Base-by-base conservation (phyloP, 2,329 filamentous ascomycete species). In the Talaromyces islandicus region DNA sequence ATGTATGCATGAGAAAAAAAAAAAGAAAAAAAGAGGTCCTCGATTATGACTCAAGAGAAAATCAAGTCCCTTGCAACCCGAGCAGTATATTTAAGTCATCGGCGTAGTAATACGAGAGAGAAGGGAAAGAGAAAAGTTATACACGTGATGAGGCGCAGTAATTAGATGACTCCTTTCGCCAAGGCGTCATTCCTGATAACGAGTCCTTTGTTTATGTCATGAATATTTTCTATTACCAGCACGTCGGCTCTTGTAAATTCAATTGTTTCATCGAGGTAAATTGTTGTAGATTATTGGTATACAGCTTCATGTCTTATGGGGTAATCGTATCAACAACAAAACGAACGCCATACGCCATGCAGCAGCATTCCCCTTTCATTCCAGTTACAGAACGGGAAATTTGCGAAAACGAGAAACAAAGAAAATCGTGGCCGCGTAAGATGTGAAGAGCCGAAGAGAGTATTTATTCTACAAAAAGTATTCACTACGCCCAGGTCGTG, bases 401-500 rank as follows among this genome's bases (percentile, higher is more conserved):
- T 61, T 51, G 41, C 51, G 11, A 10, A 24, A 21, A 24, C 46
- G 25, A 43, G 24, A 25, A 60, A 54, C 12, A 58, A 27, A 55
- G 51, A 46, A 59, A 55, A 61, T 61, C 55, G 52, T 61, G 56
- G 30, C 51, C 51, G 30, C 51, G 56, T 61, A 43, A 61, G 41
- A 55, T 41, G 48, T 25, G 35, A 32, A 32, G 5, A 46, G 53
- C 30, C n/a, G 35, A 46, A 54, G 30, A 24, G 25, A 25, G 17
- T 54, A 50, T 59, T 32, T 60, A 54, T 41, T 58, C 55, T 75
- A 78, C 69, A 78, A 66, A 62, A 80, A 80, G 67, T 80, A 80
- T 69, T 80, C 77, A 68, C 77, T 78, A 64, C 77, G 76, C 61
- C 75, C 76, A 56, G 77, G 76, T 67, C 77, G 71, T 59, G 75